These are phyloP conservation scores for Heimioporus sp. DNA, from an alignment of 768 basidiomycete genomes.

Conservation along the genomic window DNA sequence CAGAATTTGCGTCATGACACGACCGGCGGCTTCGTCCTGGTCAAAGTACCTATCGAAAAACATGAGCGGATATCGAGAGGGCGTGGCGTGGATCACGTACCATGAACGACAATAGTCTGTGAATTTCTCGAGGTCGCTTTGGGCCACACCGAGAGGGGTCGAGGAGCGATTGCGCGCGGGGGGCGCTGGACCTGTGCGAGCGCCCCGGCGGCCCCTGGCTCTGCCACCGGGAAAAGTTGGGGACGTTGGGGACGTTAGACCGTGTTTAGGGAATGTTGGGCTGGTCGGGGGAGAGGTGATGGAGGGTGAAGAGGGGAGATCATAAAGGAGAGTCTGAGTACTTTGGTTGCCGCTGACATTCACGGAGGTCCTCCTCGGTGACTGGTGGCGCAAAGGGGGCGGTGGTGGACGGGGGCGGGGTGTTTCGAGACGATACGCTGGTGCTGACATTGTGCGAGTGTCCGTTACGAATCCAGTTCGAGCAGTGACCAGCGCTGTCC, in stretches of 20 bases:
- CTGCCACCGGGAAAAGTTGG: conserved; percentile 51
- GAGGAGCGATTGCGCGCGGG: conserved; percentile 60
- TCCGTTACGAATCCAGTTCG: conserved; percentile 31
- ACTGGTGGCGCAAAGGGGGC: conserved; percentile 54
- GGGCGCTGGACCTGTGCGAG: conserved; percentile 49
- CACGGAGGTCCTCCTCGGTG: conserved; percentile 44
- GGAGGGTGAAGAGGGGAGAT: conserved; percentile 61
- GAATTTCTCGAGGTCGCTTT: conserved; percentile 75
- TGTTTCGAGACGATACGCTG: conserved; percentile 64
- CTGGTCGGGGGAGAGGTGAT: conserved; percentile 55
- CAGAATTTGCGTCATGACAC: conserved; percentile 79
- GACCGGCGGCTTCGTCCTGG: conserved; percentile 77
- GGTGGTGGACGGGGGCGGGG: conserved; percentile 59
- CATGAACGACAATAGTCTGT: conserved; percentile 76
- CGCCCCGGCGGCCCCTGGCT: conserved; percentile 47
- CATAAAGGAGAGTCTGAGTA: conserved; percentile 69
- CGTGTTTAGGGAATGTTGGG: conserved; percentile 39
- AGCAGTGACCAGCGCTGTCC: conserved; percentile 21
- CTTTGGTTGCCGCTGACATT: conserved; percentile 39
- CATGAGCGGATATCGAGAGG: conserved; percentile 4
- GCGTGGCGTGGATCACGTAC: conserved; percentile 38
- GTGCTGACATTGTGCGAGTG: conserved; percentile 48
- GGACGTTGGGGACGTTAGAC: conserved; percentile 53
- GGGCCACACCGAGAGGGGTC: conserved; percentile 64
- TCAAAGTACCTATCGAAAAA: conserved; percentile 66